phyloP scores from a whole-genome alignment of 345 rosid species.

The Triadica sebifera region DNA sequence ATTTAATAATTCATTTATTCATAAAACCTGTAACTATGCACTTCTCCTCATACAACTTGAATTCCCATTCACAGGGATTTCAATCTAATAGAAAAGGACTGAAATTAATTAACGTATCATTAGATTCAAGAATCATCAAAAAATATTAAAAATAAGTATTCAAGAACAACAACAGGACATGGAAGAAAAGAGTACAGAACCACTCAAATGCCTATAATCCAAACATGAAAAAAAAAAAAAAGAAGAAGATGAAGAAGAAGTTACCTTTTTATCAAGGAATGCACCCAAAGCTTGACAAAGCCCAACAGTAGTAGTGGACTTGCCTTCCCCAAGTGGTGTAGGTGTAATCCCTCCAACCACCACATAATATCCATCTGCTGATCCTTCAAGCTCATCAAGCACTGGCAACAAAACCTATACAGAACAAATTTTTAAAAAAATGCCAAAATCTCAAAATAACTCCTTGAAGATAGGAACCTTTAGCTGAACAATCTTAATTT shows the following conservation, averaged over 20 bases:
- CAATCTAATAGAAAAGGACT: background rate
- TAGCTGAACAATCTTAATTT: background rate
- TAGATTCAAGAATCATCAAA: background rate
- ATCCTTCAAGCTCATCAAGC: constrained; percentile 69
- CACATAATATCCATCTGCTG: constrained; percentile 79
- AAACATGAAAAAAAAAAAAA: no score
- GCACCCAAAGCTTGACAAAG: constrained; percentile 98
- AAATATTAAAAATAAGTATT: background rate
- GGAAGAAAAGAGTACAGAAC: background rate
- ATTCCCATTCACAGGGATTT: background rate
- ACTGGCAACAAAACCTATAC: constrained; percentile 71
- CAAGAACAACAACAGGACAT: background rate
- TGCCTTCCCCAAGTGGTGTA: constrained; percentile 99
- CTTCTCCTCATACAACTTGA: no score
- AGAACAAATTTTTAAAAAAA: background rate
- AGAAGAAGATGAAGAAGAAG: background rate
- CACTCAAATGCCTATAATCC: no score
- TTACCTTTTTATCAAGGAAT: constrained; percentile 83
- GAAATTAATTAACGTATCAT: background rate
- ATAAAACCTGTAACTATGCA: no score
- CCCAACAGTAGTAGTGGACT: constrained; percentile 91
- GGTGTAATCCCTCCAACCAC: constrained; percentile 99
- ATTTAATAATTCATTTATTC: background rate
- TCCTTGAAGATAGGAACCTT: background rate
- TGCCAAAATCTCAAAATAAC: background rate